phyloP scores from a whole-genome alignment of 768 basidiomycete genomes.

The Kwoniella botswanensis region DNA sequence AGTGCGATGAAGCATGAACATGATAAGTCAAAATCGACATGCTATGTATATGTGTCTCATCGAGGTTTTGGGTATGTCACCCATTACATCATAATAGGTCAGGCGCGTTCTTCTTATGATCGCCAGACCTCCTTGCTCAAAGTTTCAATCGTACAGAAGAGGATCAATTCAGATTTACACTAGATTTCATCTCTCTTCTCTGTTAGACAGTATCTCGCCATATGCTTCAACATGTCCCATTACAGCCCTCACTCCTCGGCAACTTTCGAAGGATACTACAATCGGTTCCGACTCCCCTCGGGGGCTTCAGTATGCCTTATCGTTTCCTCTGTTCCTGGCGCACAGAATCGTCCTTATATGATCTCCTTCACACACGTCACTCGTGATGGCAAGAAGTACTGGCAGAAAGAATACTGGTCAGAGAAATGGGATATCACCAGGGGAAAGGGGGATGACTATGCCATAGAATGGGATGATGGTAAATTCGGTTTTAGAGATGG shows the following conservation, averaged over 20 bases:
- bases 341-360: conserved; percentile 24
- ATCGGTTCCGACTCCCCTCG: conserved; percentile 44
- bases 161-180: not conserved
- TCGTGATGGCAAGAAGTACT: conserved; percentile 16
- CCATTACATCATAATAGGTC: conserved; percentile 25
- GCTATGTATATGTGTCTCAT: too few relatives aligned
- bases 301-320: conserved; percentile 42
- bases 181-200: too few relatives aligned
- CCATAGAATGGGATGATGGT: conserved; percentile 34
- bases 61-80: too few relatives aligned
- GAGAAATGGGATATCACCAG: conserved; percentile 19
- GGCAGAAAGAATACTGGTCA: conserved; percentile 34
- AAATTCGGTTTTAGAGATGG: conserved; percentile 26
- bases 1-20: too few relatives aligned
- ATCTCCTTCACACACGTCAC: conserved; percentile 37
- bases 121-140: not conserved
- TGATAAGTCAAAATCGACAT: too few relatives aligned
- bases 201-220: not conserved
- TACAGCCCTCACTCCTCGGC: conserved; percentile 34
- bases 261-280: conserved; percentile 45
- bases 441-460: conserved; percentile 16
- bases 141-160: not conserved
- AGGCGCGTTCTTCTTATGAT: not conserved
- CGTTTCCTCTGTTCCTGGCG: conserved; percentile 41
- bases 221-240: conserved; percentile 22